Percentiles rank a stretch among this genome's conserved stretches.
Evolutionary conservation across 2,329 filamentous ascomycete genomes (phyloP).

Genomic region (Macrophomina phaseolina): DNA sequence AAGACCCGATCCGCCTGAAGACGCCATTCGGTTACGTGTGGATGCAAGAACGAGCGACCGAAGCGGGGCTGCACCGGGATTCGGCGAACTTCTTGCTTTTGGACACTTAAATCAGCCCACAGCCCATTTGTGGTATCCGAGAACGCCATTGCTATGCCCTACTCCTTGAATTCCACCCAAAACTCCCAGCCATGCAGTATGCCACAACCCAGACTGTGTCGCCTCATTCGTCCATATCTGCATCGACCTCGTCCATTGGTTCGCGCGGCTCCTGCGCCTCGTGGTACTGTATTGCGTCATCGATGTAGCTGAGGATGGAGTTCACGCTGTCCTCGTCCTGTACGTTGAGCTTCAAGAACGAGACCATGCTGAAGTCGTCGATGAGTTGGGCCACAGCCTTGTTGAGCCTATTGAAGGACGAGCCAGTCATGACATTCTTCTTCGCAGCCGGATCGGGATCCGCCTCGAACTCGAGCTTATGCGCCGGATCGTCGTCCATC

Average conservation of each 20-base stretch:
- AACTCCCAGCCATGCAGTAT: constrained; percentile 23
- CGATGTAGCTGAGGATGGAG: constrained; percentile 85
- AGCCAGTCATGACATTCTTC: constrained; percentile 77
- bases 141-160: constrained; percentile 22
- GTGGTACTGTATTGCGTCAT: constrained; percentile 91
- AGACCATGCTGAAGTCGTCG: constrained; percentile 98
- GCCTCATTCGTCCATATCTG: constrained; percentile 53
- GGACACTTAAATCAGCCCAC: constrained; percentile 2
- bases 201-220: not conserved
- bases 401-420: constrained; percentile 82
- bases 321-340: constrained; percentile 92
- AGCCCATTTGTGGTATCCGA: constrained; percentile 6
- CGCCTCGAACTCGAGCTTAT: constrained; percentile 33
- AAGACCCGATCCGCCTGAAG: not conserved
- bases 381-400: constrained; percentile 88
- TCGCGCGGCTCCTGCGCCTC: constrained; percentile 92
- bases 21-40: constrained; percentile 14
- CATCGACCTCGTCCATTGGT: constrained; percentile 61
- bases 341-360: constrained; percentile 86
- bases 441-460: constrained; percentile 65
- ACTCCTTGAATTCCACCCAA: constrained; percentile 1
- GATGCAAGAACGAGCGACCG: constrained; percentile 6
- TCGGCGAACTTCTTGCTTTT: not conserved
- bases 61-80: not conserved
- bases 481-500: constrained; percentile 76